phyloP scores from a whole-genome alignment of 345 rosid species.

The Salix brachista region DNA sequence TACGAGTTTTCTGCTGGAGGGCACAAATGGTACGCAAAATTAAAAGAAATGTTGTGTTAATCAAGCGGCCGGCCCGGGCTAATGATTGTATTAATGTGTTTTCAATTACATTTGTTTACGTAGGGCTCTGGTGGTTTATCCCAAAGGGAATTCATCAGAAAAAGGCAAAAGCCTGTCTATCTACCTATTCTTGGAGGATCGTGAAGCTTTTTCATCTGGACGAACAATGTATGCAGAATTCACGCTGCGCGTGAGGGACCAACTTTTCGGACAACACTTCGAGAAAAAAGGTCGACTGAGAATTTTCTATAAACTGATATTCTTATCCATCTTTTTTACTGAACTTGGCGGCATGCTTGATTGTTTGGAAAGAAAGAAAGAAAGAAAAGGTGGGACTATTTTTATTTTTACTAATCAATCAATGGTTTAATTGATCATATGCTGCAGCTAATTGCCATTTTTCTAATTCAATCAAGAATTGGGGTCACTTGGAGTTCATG shows the following conservation, averaged over 20 bases:
- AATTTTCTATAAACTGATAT: background rate
- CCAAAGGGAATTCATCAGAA: background rate
- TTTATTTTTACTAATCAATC: background rate
- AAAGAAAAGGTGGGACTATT: background rate
- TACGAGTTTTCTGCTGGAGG: background rate
- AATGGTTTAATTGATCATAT: background rate
- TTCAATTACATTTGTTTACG: background rate
- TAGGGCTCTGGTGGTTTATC: background rate
- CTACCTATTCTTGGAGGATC: background rate
- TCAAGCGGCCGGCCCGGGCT: no score
- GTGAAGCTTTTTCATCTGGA: background rate
- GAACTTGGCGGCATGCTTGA: background rate
- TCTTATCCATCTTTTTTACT: background rate
- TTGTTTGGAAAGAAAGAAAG: background rate
- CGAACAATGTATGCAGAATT: background rate
- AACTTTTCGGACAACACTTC: background rate
- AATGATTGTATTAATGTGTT: background rate
- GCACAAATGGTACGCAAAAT: slow-evolving; percentile 1
- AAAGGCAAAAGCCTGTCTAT: background rate
- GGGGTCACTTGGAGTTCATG: slow-evolving; percentile 1
- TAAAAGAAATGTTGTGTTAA: background rate
- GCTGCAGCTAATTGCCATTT: background rate
- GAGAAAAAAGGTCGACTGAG: background rate
- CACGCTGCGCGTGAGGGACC: background rate
- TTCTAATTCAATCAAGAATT: background rate